Base-by-base conservation (phyloP, 1,139 yeast species). In the Chernovozyma sophiae-reginae region DNA sequence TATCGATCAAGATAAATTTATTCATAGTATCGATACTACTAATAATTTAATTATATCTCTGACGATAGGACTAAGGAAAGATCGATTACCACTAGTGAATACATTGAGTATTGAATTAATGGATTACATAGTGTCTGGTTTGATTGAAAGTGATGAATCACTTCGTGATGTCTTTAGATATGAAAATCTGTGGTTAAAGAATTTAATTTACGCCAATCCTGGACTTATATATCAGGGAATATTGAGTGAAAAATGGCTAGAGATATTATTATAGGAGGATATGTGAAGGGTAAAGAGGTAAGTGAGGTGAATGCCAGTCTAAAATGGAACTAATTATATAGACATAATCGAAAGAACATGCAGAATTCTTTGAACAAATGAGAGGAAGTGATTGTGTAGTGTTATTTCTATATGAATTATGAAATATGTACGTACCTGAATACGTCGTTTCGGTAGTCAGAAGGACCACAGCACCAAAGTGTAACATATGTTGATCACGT, bases 181-280 rank as follows among this genome's bases (percentile, higher is more conserved):
- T 49, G 70, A 69, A 43, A 53, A 55, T 34, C 53, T 55, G 40
- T 70, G 76, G 76, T 51, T 70, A 33, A 68, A 71, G 13, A 70
- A 63, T 16, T 48, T 66, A 42, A 58, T 69, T 11, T 68, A 63
- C 41, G 58, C 69, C 34, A 70, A 70, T 40, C 76, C 76, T 2
- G 55, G 65, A 13, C 56, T 70, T 34, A 49, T 70, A 25, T 72
- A 65, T 36, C 51, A 51, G 24, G 67, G 63, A 4, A 51, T 68
- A 36, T 51, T 70, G 18, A 55, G 60, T 38, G 51, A 55, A 31
- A 54, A 56, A 40, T 70, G 74, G 75, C 51, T 70, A 42, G 61
- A 60, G 45, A 67, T 65, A 45, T 60, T 70, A 38, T 51, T 65
- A 34, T 69, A 53, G 13, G 14, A 33, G 22, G 15, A 28, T 28